Conservation (phyloP, 2,329 filamentous ascomycete genomes). For the Venturiaceae sp. region DNA sequence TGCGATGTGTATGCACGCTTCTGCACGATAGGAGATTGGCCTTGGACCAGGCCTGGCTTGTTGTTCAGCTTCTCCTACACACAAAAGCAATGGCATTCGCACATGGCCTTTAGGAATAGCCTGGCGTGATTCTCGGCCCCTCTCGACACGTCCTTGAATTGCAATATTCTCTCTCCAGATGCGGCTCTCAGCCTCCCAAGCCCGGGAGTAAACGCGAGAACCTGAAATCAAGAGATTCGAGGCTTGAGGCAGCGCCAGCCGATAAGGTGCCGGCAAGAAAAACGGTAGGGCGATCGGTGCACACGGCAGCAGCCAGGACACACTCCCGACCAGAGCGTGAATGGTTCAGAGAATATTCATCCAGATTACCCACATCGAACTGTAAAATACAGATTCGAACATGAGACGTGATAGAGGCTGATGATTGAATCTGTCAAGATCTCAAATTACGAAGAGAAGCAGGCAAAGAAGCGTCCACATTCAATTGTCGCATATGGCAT, state of each 20-base stretch:
- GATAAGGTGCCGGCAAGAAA: background rate
- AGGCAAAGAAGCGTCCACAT: background rate
- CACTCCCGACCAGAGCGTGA: background rate
- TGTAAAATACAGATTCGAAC: background rate
- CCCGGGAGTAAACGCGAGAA: background rate
- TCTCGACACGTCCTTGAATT: too few relatives aligned
- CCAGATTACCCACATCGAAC: background rate
- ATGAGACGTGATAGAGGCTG: background rate
- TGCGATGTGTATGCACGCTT: slow-evolving; percentile 1
- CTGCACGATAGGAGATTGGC: background rate
- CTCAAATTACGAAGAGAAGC: background rate
- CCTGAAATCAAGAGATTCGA: background rate
- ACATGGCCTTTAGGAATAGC: background rate
- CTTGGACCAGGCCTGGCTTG: background rate
- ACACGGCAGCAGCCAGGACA: background rate
- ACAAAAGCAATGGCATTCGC: background rate
- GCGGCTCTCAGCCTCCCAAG: too few relatives aligned
- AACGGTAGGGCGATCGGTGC: background rate
- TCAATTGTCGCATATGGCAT: background rate
- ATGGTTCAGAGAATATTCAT: background rate
- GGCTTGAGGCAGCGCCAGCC: background rate
- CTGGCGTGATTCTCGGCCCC: background rate
- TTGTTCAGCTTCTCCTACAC: background rate
- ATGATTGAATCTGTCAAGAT: background rate
- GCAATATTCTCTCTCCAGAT: background rate